Base-by-base conservation (phyloP, 176 grass and related monocot genomes). In the Neostapfia colusana region DNA sequence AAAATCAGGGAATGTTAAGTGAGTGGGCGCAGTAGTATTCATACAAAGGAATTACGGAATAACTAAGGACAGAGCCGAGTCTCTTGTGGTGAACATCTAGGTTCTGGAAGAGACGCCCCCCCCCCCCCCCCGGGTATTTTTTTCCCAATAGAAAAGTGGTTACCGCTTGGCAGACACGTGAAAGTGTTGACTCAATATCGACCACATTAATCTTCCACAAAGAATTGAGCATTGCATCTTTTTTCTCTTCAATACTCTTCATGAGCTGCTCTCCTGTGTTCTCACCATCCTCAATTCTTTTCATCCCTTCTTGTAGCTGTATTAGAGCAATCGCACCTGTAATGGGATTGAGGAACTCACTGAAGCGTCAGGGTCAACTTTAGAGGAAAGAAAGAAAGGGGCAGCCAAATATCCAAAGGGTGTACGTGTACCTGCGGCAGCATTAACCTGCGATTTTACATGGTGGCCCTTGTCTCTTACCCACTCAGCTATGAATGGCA, bases 131-230 rank as follows among this genome's bases (percentile, higher is more conserved):
- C n/a, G n/a, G n/a, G 3, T 25, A 4, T 1, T 58, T 12, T 11
- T n/a, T 8, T 23, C 6, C 67, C 15, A 21, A 54, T 21, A 42
- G 16, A 10, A 10, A 27, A 82, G 18, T 69, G 56, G 86, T 86
- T 97, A 97, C 94, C 46, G 86, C 91, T 97, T 85, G 86, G 77
- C 91, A 97, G 48, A 97, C 88, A 61, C 76, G 91, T 43, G 88
- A 81, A 67, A 97, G 84, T 0, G 94, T 93, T 76, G 74, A 72
- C 42, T 97, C 94, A 37, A 97, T 93, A 81, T 97, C 91, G 31
- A 97, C 88, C 10, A 97, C 94, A 70, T 93, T 97, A 77, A 97
- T 97, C 89, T 97, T 97, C 94, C 91, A 97, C 53, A 97, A 67
- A 63, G 84, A 97, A 83, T 79, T 90, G n/a, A 93, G 79, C 91